A percentile compares a stretch with the other conserved stretches of the same genome.
Evolutionary conservation across 2,329 filamentous ascomycete species (phyloP).

Genomic region (Fusarium concolor): DNA sequence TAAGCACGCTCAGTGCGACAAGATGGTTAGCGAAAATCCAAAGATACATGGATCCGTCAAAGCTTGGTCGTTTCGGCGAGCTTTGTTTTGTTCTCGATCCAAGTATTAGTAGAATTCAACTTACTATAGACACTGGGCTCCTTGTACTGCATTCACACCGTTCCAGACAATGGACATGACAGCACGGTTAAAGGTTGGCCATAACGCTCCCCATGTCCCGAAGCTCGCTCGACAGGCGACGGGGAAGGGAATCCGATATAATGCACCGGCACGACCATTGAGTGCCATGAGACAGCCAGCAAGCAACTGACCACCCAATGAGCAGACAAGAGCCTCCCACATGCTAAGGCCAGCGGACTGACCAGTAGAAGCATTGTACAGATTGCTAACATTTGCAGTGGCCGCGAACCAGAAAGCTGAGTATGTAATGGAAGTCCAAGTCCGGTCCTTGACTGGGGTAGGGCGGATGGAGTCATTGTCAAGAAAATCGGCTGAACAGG

Average conservation of each 20-base stretch:
- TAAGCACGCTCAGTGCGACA: too few species aligned
- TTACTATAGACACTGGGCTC: slow-evolving; percentile 18
- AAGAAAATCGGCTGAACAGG: slow-evolving; percentile 2
- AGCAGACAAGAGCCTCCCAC: slow-evolving; percentile 14
- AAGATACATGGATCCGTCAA: too few species aligned
- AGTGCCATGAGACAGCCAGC: slow-evolving; percentile 18
- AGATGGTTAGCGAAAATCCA: too few species aligned
- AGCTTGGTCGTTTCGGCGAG: too few species aligned
- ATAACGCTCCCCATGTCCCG: slow-evolving; percentile 15
- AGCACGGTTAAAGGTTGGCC: slow-evolving; percentile 15
- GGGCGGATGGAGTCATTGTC: slow-evolving; percentile 25
- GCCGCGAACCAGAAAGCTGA: slow-evolving; percentile 10
- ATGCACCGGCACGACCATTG: slow-evolving; percentile 7
- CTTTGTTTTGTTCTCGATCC: neutral
- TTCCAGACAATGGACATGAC: slow-evolving; percentile 21
- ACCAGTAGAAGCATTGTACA: neutral
- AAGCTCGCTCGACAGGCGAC: slow-evolving; percentile 14
- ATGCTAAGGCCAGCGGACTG: slow-evolving; percentile 8
- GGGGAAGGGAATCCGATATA: slow-evolving; percentile 10
- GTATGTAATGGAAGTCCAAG: slow-evolving; percentile 20
- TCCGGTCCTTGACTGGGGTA: slow-evolving; percentile 7
- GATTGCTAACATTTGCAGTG: slow-evolving; percentile 4
- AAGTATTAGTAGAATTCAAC: neutral
- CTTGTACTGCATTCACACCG: slow-evolving; percentile 15
- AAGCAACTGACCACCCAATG: slow-evolving; percentile 6